Percentiles rank a stretch among this genome's conserved stretches.
Evolutionary conservation across 805 yeast species (phyloP).

Genomic region (Dipodascopsis uninucleata): DNA sequence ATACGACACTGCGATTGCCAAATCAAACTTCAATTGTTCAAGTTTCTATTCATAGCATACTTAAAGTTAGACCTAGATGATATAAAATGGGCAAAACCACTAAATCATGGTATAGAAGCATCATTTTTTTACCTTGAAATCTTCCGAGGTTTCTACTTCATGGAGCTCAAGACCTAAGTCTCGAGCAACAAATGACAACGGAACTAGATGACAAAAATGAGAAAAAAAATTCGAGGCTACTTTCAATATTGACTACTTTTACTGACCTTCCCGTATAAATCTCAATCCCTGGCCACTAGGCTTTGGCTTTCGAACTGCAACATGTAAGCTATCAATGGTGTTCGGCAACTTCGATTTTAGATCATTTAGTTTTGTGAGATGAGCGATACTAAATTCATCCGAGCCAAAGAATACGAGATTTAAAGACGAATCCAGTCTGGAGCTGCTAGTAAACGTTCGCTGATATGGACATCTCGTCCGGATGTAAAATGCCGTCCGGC

Average conservation of each 20-base stretch:
- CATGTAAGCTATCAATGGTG: conserved; percentile 44
- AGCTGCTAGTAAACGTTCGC: too few species aligned
- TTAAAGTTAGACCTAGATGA: not conserved
- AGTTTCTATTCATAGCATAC: not conserved
- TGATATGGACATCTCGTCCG: too few species aligned
- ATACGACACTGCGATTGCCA: conserved; percentile 88
- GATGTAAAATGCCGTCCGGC: too few species aligned
- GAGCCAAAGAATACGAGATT: conserved; percentile 70
- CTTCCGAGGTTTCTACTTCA: conserved; percentile 51
- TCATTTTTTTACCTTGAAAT: conserved; percentile 33
- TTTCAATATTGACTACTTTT: conserved; percentile 42
- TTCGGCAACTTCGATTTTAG: conserved; percentile 25
- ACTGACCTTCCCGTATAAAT: conserved; percentile 48
- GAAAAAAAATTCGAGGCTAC: conserved; percentile 23
- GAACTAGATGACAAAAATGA: conserved; percentile 9
- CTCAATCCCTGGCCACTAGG: conserved; percentile 55
- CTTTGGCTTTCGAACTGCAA: conserved; percentile 60
- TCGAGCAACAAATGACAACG: conserved; percentile 12
- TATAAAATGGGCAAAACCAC: not conserved
- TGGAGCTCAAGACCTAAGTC: conserved; percentile 36
- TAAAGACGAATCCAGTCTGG: too few species aligned
- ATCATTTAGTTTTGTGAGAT: conserved; percentile 42
- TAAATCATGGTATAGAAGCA: not conserved
- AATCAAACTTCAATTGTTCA: conserved; percentile 43
- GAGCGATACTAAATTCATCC: conserved; percentile 60